Base-by-base conservation (phyloP, 306 rosid species). In the Rosa multiflora region DNA sequence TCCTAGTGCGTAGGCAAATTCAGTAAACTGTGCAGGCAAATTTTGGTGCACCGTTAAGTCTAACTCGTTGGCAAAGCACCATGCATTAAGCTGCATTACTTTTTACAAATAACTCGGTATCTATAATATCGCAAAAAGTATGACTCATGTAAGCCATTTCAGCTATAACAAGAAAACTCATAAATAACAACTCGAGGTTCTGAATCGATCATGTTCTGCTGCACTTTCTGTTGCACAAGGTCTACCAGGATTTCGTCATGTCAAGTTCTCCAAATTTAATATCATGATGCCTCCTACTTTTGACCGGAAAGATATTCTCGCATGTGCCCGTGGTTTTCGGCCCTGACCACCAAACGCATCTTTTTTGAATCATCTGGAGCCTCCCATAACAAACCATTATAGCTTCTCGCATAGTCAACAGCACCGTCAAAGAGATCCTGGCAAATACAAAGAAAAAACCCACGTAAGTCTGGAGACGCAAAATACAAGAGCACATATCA, bases 341-440 rank as follows among this genome's bases (percentile, higher is more conserved):
- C 82, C 85, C 86, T 91, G 80, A 93, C 98, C 53, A 93, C 88
- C 85, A 95, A 82, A 67, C 89, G 93, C 98, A 93, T 86, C 83
- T 83, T 89, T 85, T 91, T 95, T 47, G 91, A 84, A 80, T 94
- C 91, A 79, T 91, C 97, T 55, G 91, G 80, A 82, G 89, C 90
- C 86, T 95, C 99, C 99, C 99, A 95, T 61, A 93, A 77, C 80
- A 95, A 84, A 56, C 96, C 99, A 56, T 86, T 85, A 91, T 94
- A 90, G 61, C 90, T 94, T 68, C 98, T 86, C 26, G 98, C 97
- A 40, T 83, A 85, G 89, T 95, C 99, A 75, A 91, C 90, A 53
- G 99, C 93, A 75, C 84, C 94, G 83, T 95, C 99, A 46, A 86
- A 91, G 37, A 91, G 93, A 44, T 95, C 99, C 99, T 95, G 93